Evolutionary conservation across 768 basidiomycete species (phyloP).

Genomic region (Trametes meyenii): DNA sequence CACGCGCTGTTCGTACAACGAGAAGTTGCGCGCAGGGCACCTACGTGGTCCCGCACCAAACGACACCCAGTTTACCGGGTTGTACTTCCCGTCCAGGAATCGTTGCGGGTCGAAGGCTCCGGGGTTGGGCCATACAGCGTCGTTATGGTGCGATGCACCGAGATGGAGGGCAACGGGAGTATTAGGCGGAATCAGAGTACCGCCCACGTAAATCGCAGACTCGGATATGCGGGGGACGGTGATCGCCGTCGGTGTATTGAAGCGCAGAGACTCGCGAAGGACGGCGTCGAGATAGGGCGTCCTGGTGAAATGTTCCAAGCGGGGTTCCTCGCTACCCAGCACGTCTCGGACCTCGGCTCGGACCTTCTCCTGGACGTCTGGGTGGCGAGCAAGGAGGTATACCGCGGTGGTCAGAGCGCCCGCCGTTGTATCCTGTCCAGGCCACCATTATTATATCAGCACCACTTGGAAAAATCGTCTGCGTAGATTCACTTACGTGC

Average conservation of each 20-base stretch:
- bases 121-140: slow-evolving; percentile 50
- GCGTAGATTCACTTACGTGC: slow-evolving; percentile 34
- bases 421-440: slow-evolving; percentile 40
- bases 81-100: slow-evolving; percentile 36
- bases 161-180: slow-evolving; percentile 39
- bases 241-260: slow-evolving; percentile 34
- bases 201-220: slow-evolving; percentile 36
- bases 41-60: slow-evolving; percentile 26
- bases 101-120: slow-evolving; percentile 56
- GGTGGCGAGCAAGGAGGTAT: slow-evolving; percentile 42
- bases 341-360: slow-evolving; percentile 41
- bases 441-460: neutral
- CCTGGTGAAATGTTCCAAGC: slow-evolving; percentile 32
- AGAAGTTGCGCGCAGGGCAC: slow-evolving; percentile 33
- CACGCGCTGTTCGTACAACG: slow-evolving; percentile 38
- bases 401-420: slow-evolving; percentile 41
- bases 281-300: slow-evolving; percentile 41
- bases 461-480: too few species aligned
- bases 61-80: slow-evolving; percentile 2
- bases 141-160: slow-evolving; percentile 37
- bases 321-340: slow-evolving; percentile 36
- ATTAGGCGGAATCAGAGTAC: slow-evolving; percentile 36
- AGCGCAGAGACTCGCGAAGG: slow-evolving; percentile 44
- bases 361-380: slow-evolving; percentile 39
- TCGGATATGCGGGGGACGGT: slow-evolving; percentile 31